Conservation (phyloP, 75 land plant species). For the Cryptomeria japonica region DNA sequence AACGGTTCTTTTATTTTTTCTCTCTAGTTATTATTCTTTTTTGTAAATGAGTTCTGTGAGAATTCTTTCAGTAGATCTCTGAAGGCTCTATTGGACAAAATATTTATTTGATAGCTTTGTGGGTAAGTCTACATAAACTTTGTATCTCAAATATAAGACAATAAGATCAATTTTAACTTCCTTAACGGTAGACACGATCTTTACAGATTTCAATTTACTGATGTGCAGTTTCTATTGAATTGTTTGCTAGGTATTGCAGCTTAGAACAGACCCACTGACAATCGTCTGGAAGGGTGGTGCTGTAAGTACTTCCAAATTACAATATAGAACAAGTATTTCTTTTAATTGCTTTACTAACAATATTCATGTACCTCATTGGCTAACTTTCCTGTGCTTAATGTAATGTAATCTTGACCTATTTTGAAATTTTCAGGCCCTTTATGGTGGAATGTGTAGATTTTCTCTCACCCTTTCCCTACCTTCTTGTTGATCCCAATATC, state of each 20-base stretch:
- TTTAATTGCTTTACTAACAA: not conserved
- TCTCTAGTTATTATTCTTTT: not conserved
- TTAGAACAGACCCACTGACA: conserved; percentile 65
- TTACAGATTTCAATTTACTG: not conserved
- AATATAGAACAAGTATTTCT: not conserved
- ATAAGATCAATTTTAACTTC: not conserved
- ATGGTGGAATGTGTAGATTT: not conserved
- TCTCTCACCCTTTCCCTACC: not conserved
- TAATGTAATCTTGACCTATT: not conserved
- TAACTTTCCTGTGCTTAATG: not conserved
- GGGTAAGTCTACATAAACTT: not conserved
- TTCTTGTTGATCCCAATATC: not conserved
- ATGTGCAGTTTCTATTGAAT: not conserved
- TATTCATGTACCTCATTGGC: not conserved
- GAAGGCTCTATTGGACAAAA: not conserved
- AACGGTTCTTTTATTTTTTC: not conserved
- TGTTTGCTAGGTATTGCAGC: conserved; percentile 65
- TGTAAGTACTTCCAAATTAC: conserved; percentile 45
- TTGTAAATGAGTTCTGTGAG: not conserved
- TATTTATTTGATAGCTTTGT: not conserved
- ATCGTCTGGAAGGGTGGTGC: conserved; percentile 95
- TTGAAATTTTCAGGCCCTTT: not conserved
- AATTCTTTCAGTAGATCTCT: not conserved
- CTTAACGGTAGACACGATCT: not conserved
- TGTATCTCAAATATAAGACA: not conserved